Evolutionary conservation across 768 basidiomycete species (phyloP), one percentile per base, ranked within the genome.

Genomic region (Lentinula raphanica): DNA sequence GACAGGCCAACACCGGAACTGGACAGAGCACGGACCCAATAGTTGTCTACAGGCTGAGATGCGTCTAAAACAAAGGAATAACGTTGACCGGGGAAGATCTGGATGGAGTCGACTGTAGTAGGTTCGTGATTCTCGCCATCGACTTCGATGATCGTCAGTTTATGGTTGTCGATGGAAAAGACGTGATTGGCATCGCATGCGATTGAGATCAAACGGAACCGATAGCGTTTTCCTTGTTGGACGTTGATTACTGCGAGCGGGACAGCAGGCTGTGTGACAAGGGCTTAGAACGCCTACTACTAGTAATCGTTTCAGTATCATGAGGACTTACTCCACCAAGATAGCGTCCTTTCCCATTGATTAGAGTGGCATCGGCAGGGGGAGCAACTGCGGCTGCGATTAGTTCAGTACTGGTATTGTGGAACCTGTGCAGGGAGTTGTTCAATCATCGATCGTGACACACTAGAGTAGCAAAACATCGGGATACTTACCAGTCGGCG

Each of bases 161-260:
- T 63, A 56, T 82, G 80, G 1, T 69, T 68, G 54, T 76, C 74
- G 32, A 79, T 77, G 5, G 79, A 77, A 61, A 83, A 80, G 0
- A 54, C 44, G 58, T 67, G 78, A 59, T 71, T 66, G 1, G 78
- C 72, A 51, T 72, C 76, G 65, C 81, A 81, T 15, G 77, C 75
- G 55, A 78, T 75, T 55, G 62, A 69, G 63, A 85, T 67, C n/a
- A 85, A 56, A 11, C 83, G 79, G 70, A 85, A 76, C 36, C 84
- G 78, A 63, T 84, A 84, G 40, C 80, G 71, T 54, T 72, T 72
- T 15, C 76, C 77, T 0, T 59, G 54, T 2, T 65, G 58, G 42
- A 84, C 79, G 54, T 75, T 72, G 55, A 78, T 67, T 7, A 78
- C 68, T 0, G 83, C 62, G 23, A 84, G 69, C 1, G 71, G 64